Base-by-base conservation (phyloP, 2,329 filamentous ascomycete species). In the Ascochyta pisi region DNA sequence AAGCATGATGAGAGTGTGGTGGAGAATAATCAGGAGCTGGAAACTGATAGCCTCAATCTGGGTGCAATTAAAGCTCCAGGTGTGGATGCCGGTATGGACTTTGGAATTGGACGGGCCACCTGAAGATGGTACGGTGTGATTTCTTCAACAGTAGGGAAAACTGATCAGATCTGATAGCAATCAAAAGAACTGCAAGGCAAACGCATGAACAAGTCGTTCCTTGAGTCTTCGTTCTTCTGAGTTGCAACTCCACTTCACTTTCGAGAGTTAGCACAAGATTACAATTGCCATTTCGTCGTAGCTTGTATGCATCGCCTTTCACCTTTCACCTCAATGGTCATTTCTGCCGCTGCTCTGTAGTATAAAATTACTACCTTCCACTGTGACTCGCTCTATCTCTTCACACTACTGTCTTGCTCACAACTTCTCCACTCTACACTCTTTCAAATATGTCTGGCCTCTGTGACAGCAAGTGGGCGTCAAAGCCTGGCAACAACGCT, bases 51-150 rank as follows among this genome's bases (percentile, higher is more conserved):
- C 7, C 33, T 57, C 7, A 19, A 39, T 8, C 8, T 57, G 16
- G 54, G 48, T 8, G 54, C 42, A 1, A 51, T 57, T 33, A 57
- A 57, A 15, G 54, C 48, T 4, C 54, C 54, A 2, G 42, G 42
- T 7, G 48, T 37, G 31, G 48, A 51, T 39, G 33, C 26, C 4
- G 38, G 43, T 4, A 41, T 33, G 15, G 23, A 26, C 6, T 29
- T 4, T 42, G 39, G 40, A 4, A 15, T n/a, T 9, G 16, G 41
- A 12, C 37, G 3, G 16, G 37, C 37, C n/a, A 39, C 16, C 16
- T 39, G 37, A 39, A 9, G 4, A 6, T 22, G 2, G 12, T 12
- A 23, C 12, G 37, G 19, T 15, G 5, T 31, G 29, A 10, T 16
- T 2, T 4, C 6, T 10, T 35, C 6, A 35, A 6, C n/a, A 16